These are phyloP conservation scores for Sarocladiaceae sp. DNA, from an alignment of 2,329 filamentous ascomycete species.

Conservation along the genomic window DNA sequence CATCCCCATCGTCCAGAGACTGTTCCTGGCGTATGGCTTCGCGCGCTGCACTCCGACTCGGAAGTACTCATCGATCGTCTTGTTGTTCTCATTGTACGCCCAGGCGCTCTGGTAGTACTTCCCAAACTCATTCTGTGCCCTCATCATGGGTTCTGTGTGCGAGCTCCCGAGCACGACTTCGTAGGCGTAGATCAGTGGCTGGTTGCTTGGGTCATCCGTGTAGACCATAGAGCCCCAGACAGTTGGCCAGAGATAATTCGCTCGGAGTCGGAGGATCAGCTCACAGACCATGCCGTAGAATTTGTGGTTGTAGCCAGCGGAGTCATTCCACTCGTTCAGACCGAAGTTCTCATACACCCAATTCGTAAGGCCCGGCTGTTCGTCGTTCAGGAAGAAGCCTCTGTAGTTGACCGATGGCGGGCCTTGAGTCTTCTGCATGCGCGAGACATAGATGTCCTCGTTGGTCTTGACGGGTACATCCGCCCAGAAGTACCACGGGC, in stretches of 20 bases:
- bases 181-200: slow-evolving; percentile 65
- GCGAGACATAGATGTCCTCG: slow-evolving; percentile 47
- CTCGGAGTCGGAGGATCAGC: slow-evolving; percentile 59
- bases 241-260: slow-evolving; percentile 72
- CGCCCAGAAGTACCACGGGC: slow-evolving; percentile 66
- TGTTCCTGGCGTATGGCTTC: slow-evolving; percentile 57
- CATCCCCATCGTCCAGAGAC: slow-evolving; percentile 64
- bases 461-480: slow-evolving; percentile 50
- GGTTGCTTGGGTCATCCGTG: slow-evolving; percentile 62
- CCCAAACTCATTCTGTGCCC: slow-evolving; percentile 50
- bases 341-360: slow-evolving; percentile 40
- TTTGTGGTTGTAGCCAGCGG: slow-evolving; percentile 44
- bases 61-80: slow-evolving; percentile 63
- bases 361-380: slow-evolving; percentile 60
- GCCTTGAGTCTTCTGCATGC: slow-evolving; percentile 49
- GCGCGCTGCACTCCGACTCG: slow-evolving; percentile 59
- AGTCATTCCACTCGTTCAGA: slow-evolving; percentile 26
- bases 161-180: slow-evolving; percentile 67
- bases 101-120: slow-evolving; percentile 54
- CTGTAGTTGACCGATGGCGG: slow-evolving; percentile 61
- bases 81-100: slow-evolving; percentile 65
- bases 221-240: slow-evolving; percentile 67
- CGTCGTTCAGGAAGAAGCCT: slow-evolving; percentile 65
- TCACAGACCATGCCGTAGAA: slow-evolving; percentile 68
- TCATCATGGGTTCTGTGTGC: slow-evolving; percentile 67